These are phyloP conservation scores for Alternaria sp. DNA, from an alignment of 2,329 filamentous ascomycete species.

Conservation along the genomic window DNA sequence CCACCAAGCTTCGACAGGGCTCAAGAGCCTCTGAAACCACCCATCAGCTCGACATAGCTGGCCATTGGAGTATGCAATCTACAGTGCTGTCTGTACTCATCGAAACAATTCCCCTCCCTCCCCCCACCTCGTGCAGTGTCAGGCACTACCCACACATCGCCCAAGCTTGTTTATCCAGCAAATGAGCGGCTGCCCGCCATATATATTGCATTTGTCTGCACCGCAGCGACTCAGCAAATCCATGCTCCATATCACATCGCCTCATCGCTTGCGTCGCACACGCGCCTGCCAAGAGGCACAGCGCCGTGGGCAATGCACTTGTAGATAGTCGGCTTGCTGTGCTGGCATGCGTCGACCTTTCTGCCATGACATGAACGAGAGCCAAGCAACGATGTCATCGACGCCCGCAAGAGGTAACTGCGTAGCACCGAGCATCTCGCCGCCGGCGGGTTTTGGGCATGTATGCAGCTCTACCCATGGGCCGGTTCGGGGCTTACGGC, in stretches of 20 bases:
- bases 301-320: constrained; percentile 3
- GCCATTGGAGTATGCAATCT: not conserved
- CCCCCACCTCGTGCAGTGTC: not conserved
- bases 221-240: constrained; percentile 17
- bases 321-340: constrained; percentile 6
- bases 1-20: not conserved
- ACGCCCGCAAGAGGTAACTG: not conserved
- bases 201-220: constrained; percentile 21
- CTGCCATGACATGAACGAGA: not conserved
- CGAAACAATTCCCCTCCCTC: no score
- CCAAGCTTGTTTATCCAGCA: constrained; percentile 18
- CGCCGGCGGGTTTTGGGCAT: constrained; percentile 7
- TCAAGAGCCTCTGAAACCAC: not conserved
- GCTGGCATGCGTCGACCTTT: constrained; percentile 11
- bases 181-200: constrained; percentile 12
- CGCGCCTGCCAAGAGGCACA: constrained; percentile 11
- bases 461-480: constrained; percentile 10
- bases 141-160: not conserved
- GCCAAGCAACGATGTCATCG: not conserved
- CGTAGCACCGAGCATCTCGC: constrained; percentile 6
- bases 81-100: not conserved
- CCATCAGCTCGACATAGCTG: constrained; percentile 1
- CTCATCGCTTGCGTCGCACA: constrained; percentile 16
- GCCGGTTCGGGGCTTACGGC: constrained; percentile 7
- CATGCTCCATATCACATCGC: constrained; percentile 18